phyloP scores from a whole-genome alignment of 257 asterid species.

The Solanum infundibuliforme region DNA sequence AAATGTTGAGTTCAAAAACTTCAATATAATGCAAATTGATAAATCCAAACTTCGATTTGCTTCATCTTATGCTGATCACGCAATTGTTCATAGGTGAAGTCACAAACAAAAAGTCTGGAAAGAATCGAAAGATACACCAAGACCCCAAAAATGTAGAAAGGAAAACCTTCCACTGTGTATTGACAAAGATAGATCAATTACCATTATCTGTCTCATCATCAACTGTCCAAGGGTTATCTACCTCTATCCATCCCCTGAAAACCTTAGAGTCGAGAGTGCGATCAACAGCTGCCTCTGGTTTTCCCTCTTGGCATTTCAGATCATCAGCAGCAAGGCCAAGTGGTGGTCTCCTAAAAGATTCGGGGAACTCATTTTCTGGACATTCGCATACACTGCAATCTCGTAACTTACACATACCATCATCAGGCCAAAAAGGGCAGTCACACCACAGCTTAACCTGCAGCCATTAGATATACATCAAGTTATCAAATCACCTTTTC shows the following conservation, averaged over 20 bases:
- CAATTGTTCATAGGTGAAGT: neutral
- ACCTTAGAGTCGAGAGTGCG: slow-evolving; percentile 86
- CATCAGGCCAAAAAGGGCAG: slow-evolving; percentile 98
- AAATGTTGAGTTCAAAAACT: neutral
- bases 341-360: slow-evolving; percentile 48
- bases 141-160: neutral
- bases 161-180: neutral
- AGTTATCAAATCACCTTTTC: neutral
- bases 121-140: neutral
- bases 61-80: neutral
- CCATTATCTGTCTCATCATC: slow-evolving; percentile 93
- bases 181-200: slow-evolving; percentile 19
- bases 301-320: slow-evolving; percentile 91
- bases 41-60: neutral
- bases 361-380: slow-evolving; percentile 86
- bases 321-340: slow-evolving; percentile 57
- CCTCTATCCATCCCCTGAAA: slow-evolving; percentile 85
- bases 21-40: neutral
- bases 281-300: slow-evolving; percentile 77
- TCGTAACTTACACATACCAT: slow-evolving; percentile 92
- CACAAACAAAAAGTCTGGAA: neutral
- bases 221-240: slow-evolving; percentile 90
- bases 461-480: slow-evolving; percentile 7
- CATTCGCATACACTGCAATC: slow-evolving; percentile 97
- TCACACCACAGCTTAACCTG: slow-evolving; percentile 98